phyloP scores from a whole-genome alignment of 202 grass and related monocot genomes.

The Brachypodium distachyon region DNA sequence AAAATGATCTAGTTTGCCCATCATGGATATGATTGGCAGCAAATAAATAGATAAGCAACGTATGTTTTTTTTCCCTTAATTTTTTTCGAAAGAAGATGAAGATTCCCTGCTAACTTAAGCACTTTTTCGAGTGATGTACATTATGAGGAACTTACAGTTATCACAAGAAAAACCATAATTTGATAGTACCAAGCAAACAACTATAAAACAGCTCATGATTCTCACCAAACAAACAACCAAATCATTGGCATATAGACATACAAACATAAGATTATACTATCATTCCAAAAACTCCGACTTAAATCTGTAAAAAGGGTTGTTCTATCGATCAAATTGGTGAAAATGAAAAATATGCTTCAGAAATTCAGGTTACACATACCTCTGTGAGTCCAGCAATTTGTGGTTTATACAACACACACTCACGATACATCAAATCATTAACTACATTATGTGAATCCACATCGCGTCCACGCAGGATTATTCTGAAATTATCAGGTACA shows the following conservation, averaged over 20 bases:
- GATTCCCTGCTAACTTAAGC: background rate
- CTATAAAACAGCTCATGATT: background rate
- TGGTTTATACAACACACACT: constrained; percentile 87
- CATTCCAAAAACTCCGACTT: background rate
- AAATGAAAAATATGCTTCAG: constrained; percentile 5
- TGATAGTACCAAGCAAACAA: background rate
- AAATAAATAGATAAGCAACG: background rate
- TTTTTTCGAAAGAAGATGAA: background rate
- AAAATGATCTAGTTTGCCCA: background rate
- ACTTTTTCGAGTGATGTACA: background rate
- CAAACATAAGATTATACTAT: background rate
- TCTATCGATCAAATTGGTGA: background rate
- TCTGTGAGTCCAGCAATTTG: constrained; percentile 54
- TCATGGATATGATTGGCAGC: background rate
- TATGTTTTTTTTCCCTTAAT: background rate
- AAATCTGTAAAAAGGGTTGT: background rate
- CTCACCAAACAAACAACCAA: background rate
- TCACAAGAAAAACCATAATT: background rate
- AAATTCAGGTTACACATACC: constrained; percentile 43
- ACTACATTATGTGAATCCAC: constrained; percentile 71
- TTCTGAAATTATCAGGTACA: constrained; percentile 67
- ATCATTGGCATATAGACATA: constrained; percentile 1
- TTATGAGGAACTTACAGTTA: background rate
- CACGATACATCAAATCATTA: constrained; percentile 86
- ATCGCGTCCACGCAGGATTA: constrained; percentile 57